Conservation (phyloP, 139 green algal species). For the Ulvella scutata region DNA sequence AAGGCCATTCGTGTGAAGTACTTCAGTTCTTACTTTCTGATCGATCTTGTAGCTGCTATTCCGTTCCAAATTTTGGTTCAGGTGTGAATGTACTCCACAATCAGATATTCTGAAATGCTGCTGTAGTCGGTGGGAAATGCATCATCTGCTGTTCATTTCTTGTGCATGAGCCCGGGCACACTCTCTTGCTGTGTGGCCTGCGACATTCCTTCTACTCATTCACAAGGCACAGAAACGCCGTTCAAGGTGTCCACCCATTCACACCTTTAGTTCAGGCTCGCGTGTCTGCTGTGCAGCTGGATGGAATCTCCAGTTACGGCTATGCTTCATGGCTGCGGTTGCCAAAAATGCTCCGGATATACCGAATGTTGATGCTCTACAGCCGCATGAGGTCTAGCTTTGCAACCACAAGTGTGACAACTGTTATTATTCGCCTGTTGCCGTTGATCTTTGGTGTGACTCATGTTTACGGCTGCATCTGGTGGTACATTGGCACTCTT, state of each 20-base stretch:
- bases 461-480: constrained; percentile 15
- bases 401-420: not conserved
- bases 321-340: not conserved
- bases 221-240: too few species aligned
- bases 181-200: too few species aligned
- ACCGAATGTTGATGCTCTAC: not conserved
- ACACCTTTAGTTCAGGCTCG: too few species aligned
- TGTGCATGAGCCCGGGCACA: too few species aligned
- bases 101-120: not conserved
- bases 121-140: too few species aligned
- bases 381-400: not conserved
- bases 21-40: not conserved
- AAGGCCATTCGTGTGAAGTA: not conserved
- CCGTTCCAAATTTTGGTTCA: not conserved
- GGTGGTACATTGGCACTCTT: constrained; percentile 18
- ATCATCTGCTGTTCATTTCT: too few species aligned
- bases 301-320: not conserved
- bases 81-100: not conserved
- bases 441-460: constrained; percentile 12
- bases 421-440: constrained; percentile 5
- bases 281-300: too few species aligned
- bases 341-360: not conserved
- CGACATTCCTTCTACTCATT: too few species aligned
- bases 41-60: not conserved
- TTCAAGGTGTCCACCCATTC: too few species aligned